A percentile compares a stretch with the other conserved stretches of the same genome.
Conservation (phyloP, 768 basidiomycete genomes). For the Fomitopsis pulvina region DNA sequence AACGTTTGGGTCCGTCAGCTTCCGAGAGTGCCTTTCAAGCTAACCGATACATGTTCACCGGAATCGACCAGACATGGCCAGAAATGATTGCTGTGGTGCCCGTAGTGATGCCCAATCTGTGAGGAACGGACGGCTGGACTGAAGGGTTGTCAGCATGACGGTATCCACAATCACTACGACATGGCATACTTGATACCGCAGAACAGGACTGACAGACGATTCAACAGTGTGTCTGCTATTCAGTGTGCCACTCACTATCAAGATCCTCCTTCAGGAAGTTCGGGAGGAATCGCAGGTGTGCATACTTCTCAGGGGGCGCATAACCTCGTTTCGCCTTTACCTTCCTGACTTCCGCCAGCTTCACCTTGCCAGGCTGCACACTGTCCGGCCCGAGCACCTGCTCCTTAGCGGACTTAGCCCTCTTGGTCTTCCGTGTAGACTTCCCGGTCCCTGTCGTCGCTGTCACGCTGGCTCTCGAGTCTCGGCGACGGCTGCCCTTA, state of each 20-base stretch:
- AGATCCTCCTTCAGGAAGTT: constrained; percentile 49
- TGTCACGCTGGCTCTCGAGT: neutral
- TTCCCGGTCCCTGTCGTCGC: neutral
- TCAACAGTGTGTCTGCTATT: neutral
- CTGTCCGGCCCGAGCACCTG: neutral
- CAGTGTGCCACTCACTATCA: constrained; percentile 37
- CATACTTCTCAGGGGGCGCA: constrained; percentile 45
- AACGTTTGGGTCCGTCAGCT: neutral
- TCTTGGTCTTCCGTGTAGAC: neutral
- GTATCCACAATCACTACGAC: neutral
- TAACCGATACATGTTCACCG: neutral
- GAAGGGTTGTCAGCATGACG: neutral
- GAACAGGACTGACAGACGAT: constrained; percentile 51
- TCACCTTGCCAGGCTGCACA: neutral
- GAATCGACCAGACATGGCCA: constrained; percentile 72
- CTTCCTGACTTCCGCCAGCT: neutral
- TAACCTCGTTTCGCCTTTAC: constrained; percentile 33
- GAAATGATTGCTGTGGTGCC: constrained; percentile 77
- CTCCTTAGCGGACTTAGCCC: neutral
- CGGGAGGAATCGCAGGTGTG: constrained; percentile 42
- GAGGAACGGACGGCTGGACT: constrained; percentile 62
- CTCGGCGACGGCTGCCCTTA: neutral
- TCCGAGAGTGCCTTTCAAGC: neutral
- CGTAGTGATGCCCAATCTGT: constrained; percentile 70
- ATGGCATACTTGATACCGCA: constrained; percentile 74